phyloP scores from a whole-genome alignment of 78 protist genomes.

The Dictyostelium capitatum region DNA sequence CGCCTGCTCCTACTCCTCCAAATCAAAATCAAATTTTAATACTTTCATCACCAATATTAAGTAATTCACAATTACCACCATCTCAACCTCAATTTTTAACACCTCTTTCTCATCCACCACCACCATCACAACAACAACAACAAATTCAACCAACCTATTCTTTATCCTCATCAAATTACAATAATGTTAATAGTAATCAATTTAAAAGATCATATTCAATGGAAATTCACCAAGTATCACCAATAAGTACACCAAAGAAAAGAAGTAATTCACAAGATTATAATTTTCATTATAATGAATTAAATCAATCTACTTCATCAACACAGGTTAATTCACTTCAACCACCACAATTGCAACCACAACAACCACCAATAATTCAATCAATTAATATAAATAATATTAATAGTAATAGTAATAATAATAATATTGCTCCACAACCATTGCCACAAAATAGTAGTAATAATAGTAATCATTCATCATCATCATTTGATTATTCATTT shows the following conservation, averaged over 20 bases:
- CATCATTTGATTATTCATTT: constrained; percentile 23
- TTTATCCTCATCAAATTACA: no score
- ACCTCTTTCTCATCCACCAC: no score
- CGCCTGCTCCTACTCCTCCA: no score
- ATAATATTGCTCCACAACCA: no score
- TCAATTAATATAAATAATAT: no score
- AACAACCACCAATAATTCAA: not conserved
- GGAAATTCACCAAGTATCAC: constrained; percentile 14
- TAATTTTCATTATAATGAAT: not conserved
- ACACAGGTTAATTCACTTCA: not conserved
- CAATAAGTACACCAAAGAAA: constrained; percentile 44
- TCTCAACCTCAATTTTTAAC: no score
- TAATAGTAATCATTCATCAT: not conserved
- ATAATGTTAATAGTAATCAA: no score
- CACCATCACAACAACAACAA: no score
- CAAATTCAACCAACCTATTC: no score
- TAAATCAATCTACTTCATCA: not conserved
- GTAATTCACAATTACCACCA: no score
- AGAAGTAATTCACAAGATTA: constrained; percentile 49
- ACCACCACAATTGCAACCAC: not conserved
- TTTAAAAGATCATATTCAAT: constrained; percentile 55
- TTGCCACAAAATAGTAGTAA: not conserved
- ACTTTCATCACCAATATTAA: not conserved
- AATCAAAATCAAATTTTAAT: not conserved
- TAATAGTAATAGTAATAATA: no score